Conservation (phyloP, 352 stramenopile species). For the Pythium volutum region DNA sequence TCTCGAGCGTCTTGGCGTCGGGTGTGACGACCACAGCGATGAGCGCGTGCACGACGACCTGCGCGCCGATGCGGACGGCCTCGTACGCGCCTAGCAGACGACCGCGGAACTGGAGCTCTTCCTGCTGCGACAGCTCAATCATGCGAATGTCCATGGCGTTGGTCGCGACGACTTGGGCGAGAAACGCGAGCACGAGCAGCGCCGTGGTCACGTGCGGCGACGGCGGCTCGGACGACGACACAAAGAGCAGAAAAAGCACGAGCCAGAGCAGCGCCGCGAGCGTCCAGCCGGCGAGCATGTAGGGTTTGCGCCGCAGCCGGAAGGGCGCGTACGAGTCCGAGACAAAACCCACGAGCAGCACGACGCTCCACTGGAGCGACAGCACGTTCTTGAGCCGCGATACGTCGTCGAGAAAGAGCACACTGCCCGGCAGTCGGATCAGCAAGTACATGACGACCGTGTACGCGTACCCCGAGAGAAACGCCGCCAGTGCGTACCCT, state of each 20-base stretch:
- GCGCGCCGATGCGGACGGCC: conserved; percentile 27
- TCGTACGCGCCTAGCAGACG: conserved; percentile 34
- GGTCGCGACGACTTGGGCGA: conserved; percentile 31
- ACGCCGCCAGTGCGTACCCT: conserved; percentile 28
- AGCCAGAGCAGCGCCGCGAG: conserved; percentile 26
- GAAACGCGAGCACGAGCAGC: conserved; percentile 27
- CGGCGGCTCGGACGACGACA: conserved; percentile 20
- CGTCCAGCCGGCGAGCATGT: conserved; percentile 61
- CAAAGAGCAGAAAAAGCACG: conserved; percentile 29
- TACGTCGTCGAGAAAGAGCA: conserved; percentile 16
- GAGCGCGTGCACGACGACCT: conserved; percentile 25
- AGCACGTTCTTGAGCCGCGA: conserved; percentile 25
- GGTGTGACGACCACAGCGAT: conserved; percentile 17
- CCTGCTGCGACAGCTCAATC: conserved; percentile 45
- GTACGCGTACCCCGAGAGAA: conserved; percentile 30
- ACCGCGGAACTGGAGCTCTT: conserved; percentile 32
- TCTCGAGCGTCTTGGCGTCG: conserved; percentile 2
- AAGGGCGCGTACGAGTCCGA: conserved; percentile 32
- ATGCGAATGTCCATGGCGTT: conserved; percentile 38
- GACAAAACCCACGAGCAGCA: conserved; percentile 30
- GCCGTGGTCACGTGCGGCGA: conserved; percentile 2
- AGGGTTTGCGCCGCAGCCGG: conserved; percentile 53
- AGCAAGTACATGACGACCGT: conserved; percentile 25
- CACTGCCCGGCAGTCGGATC: conserved; percentile 8
- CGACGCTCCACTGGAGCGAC: conserved; percentile 31